Conservation (phyloP, 2,329 filamentous ascomycete species). For the Trichoderma breve region DNA sequence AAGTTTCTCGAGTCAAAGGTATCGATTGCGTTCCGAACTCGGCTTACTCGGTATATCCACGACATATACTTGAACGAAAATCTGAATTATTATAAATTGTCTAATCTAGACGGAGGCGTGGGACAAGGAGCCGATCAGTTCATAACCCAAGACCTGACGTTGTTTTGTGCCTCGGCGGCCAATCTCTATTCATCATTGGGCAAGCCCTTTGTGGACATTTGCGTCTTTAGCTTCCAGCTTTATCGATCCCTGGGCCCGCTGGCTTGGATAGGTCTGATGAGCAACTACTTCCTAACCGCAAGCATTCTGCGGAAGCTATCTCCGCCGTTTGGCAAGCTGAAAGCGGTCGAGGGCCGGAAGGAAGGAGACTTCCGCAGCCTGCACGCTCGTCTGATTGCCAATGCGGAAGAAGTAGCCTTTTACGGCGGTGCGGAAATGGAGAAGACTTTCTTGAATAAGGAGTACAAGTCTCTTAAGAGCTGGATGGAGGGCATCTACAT, state of each 20-base stretch:
- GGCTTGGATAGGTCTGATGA: slow-evolving; percentile 78
- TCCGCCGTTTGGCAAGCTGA: slow-evolving; percentile 93
- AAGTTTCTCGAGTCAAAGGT: slow-evolving; percentile 98
- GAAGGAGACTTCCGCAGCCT: slow-evolving; percentile 93
- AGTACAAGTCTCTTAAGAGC: slow-evolving; percentile 86
- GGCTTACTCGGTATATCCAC: slow-evolving; percentile 93
- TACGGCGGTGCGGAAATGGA: slow-evolving; percentile 96
- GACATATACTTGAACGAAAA: slow-evolving; percentile 94
- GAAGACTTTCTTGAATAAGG: slow-evolving; percentile 84
- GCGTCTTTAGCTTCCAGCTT: slow-evolving; percentile 97
- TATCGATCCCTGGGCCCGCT: slow-evolving; percentile 87
- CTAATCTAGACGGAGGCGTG: slow-evolving; percentile 88
- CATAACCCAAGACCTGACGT: slow-evolving; percentile 93
- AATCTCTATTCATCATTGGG: slow-evolving; percentile 93
- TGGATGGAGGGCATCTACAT: slow-evolving; percentile 99
- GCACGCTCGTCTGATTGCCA: slow-evolving; percentile 89
- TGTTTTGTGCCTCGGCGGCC: slow-evolving; percentile 91
- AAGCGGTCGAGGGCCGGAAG: slow-evolving; percentile 90
- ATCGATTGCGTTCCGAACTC: slow-evolving; percentile 94
- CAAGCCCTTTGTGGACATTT: slow-evolving; percentile 96
- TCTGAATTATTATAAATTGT: slow-evolving; percentile 92
- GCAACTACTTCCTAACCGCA: slow-evolving; percentile 93
- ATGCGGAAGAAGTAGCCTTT: slow-evolving; percentile 96
- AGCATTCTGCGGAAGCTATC: slow-evolving; percentile 85
- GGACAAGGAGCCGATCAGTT: slow-evolving; percentile 93